Evolutionary conservation across 2,329 filamentous ascomycete species (phyloP), one percentile per base, ranked within the genome.

Genomic region (Cladorrhinum sp.): DNA sequence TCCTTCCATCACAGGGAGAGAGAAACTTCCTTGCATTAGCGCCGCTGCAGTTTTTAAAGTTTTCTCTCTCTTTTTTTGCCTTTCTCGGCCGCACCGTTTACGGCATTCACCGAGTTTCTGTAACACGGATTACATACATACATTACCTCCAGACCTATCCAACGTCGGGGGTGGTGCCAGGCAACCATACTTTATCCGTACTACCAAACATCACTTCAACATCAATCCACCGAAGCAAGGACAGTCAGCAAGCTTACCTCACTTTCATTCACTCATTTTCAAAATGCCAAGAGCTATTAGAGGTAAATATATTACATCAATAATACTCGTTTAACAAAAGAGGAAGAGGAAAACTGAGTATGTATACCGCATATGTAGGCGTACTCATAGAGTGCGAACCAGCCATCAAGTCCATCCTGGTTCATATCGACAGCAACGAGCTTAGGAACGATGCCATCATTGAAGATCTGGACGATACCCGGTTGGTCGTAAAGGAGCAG

Each of bases 381-480:
- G 87, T 91, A 25, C 82, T 93, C 65, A 86, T 93, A 74, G 85
- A 92, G 74, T 92, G 89, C 75, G 90, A 93, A 72, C 88, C 90
- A n/a, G 91, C 89, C 50, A 92, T 93, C 81, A 93, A 92, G 76
- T 89, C 90, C 64, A 92, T 93, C 78, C 88, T 93, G 70, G 80
- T 90, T 67, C 89, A 87, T 69, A 90, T 93, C 67, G 88, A 93
- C 74, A 83, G 79, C 68, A 79, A 84, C 60, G 13, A 55, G 53
- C 53, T 56, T 18, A 81, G 82, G 66, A 86, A 92, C 74, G 85
- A 88, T 65, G 91, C 86, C 72, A 90, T 93, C 70, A 89, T 92
- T 64, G 89, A 92, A 68, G 89, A 92, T 64, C 82, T 93, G 1
- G 90, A 93, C 74, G 90, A 93, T 62, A 84, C 89, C 71, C 87